These are phyloP conservation scores for Medicago ruthenica DNA, from an alignment of 306 rosid species.

Conservation along the genomic window DNA sequence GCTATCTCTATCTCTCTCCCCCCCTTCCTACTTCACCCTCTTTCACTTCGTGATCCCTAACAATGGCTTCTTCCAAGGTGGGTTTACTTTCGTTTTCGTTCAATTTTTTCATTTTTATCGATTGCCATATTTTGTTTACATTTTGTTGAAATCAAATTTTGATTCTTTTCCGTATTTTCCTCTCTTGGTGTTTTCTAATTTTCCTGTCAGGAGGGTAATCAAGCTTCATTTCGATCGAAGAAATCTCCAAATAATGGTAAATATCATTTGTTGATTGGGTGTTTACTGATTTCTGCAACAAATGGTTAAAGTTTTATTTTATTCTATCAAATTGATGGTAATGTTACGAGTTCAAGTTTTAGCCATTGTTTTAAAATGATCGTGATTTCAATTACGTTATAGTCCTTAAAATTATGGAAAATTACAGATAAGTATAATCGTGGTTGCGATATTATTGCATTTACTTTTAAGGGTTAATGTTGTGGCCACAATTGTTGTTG, in stretches of 20 bases:
- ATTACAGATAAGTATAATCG: background rate
- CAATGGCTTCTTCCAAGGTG: too few relatives aligned
- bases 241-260: constrained; percentile 54
- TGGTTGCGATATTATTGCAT: background rate
- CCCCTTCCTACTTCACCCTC: too few relatives aligned
- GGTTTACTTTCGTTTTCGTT: constrained; percentile 18
- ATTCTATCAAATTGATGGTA: too few relatives aligned
- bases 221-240: constrained; percentile 51
- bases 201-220: constrained; percentile 49
- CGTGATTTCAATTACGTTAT: background rate
- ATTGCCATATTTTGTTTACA: background rate
- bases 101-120: background rate
- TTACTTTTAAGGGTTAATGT: background rate
- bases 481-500: background rate
- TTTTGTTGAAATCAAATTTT: background rate
- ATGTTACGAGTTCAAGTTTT: too few relatives aligned
- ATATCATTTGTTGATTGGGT: background rate
- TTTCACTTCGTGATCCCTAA: too few relatives aligned
- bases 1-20: too few relatives aligned
- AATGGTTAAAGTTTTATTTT: background rate
- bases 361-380: background rate
- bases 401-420: background rate
- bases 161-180: background rate
- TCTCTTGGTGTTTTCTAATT: background rate
- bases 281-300: background rate